Conservation (phyloP, 768 basidiomycete genomes). For the Collybia sordida region DNA sequence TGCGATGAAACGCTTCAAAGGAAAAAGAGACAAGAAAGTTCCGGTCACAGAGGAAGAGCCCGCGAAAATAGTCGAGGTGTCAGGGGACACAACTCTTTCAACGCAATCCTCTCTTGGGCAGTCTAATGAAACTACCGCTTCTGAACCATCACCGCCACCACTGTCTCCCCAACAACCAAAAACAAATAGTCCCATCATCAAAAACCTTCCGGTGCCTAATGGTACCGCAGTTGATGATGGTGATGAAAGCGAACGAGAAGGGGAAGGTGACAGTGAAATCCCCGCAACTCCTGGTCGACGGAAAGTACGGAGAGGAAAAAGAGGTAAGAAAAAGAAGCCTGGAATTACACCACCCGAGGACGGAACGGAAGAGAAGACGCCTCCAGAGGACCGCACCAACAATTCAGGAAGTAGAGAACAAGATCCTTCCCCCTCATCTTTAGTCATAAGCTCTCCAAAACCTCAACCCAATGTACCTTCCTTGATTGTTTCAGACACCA, state of each 20-base stretch:
- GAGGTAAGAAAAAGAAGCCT: conserved; percentile 54
- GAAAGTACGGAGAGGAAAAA: conserved; percentile 47
- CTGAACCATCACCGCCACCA: too few relatives aligned
- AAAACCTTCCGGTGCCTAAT: background rate
- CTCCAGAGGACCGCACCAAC: too few relatives aligned
- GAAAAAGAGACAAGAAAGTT: background rate
- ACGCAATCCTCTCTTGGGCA: too few relatives aligned
- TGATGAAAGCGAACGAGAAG: conserved; percentile 51
- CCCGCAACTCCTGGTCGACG: conserved; percentile 46
- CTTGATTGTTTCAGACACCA: conserved; percentile 67
- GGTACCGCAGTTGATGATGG: conserved; percentile 24
- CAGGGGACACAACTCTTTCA: too few relatives aligned
- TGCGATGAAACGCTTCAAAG: conserved; percentile 20
- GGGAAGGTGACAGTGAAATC: conserved; percentile 18
- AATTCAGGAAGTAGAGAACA: background rate
- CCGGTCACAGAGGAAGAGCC: too few relatives aligned
- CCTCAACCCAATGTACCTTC: conserved; percentile 39
- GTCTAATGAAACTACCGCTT: too few relatives aligned
- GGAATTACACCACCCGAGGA: conserved; percentile 37
- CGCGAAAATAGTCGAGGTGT: too few relatives aligned
- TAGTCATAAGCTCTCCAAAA: conserved; percentile 24
- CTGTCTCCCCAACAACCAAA: background rate
- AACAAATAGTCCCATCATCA: background rate
- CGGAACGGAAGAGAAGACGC: conserved; percentile 25
- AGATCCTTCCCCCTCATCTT: conserved; percentile 15